Base-by-base conservation (phyloP, 441 rosid genomes). In the Theobroma grandiflorum region DNA sequence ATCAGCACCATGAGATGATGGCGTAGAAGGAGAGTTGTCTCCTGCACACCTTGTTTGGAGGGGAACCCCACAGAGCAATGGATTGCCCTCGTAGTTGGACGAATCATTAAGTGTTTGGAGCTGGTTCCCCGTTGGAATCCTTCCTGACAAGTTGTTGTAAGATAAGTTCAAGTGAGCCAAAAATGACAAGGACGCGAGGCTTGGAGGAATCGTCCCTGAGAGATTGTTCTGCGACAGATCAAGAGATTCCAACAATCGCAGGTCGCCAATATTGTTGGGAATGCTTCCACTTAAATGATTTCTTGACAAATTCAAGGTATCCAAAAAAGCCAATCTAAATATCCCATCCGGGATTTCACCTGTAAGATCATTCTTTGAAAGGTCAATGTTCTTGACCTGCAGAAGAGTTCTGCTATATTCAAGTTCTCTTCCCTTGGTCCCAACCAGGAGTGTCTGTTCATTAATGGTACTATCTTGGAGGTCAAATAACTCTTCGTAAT, bases 21-120 rank as follows among this genome's bases (percentile, higher is more conserved):
- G 59, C 18, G 50, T 42, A 1, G 70, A 18, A 18, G 69, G 35
- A 16, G 58, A 7, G 15, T 55, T 6, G 50, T 73, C 64, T 72
- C 61, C 5, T 37, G 81, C 64, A 76, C 88, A 82, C 47, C 55
- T 80, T 58, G 50, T 79, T 45, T 74, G 18, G 38, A 85, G 83
- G 20, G 88, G 88, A 61, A 72, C 82, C 67, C 88, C 88, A 72
- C 88, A 85, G 16, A 85, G 88, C 35, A 83, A 77, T 20, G 40
- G 80, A 75, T 85, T 86, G 22, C 88, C 91, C 2, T 52, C 59
- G 73, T 84, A 90, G 53, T 84, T 81, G 52, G 91, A 89, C 14
- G 82, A 84, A 74, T 88, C 88, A 18, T 73, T 68, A 68, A 88
- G 84, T 59, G 76, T 89, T 20, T 64, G 71, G 3, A 85, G 83